Conservation (phyloP, 108 stramenopile genomes). For the Cyclotella sp. region DNA sequence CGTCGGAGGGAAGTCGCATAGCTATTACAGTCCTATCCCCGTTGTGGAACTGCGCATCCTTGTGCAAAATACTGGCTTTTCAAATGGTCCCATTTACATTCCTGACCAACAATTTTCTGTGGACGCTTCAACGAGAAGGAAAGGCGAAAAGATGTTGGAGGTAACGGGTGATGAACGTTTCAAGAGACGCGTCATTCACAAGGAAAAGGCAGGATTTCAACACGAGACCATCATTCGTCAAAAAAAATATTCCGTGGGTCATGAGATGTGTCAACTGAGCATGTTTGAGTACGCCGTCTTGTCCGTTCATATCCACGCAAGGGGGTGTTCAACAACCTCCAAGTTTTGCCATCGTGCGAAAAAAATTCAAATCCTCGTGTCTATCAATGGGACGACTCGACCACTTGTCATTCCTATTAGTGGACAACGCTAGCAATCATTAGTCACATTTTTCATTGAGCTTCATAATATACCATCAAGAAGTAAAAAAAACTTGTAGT, state of each 20-base stretch:
- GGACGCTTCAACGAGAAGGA: conserved; percentile 83
- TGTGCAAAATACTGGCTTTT: conserved; percentile 77
- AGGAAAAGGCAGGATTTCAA: conserved; percentile 37
- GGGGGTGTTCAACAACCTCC: conserved; percentile 72
- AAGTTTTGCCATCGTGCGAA: conserved; percentile 79
- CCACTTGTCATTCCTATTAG: conserved; percentile 80
- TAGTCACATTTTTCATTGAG: not conserved
- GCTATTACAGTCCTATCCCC: conserved; percentile 52
- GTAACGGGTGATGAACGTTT: conserved; percentile 77
- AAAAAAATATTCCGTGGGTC: conserved; percentile 27
- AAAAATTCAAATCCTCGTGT: conserved; percentile 69
- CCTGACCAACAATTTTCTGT: conserved; percentile 72
- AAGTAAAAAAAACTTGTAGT: too few relatives aligned
- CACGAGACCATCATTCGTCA: conserved; percentile 9
- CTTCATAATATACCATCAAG: too few relatives aligned
- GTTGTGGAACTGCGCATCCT: conserved; percentile 81
- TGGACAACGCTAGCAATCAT: not conserved
- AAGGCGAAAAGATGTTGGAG: conserved; percentile 76
- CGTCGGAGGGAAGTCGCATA: conserved; percentile 38
- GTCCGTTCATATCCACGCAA: conserved; percentile 69
- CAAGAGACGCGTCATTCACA: conserved; percentile 50
- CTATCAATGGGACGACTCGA: conserved; percentile 70
- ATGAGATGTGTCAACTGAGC: conserved; percentile 60
- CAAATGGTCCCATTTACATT: conserved; percentile 49
- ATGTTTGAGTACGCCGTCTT: conserved; percentile 76